Conservation (phyloP, 106 monocot species). For the Allium fistulosum region DNA sequence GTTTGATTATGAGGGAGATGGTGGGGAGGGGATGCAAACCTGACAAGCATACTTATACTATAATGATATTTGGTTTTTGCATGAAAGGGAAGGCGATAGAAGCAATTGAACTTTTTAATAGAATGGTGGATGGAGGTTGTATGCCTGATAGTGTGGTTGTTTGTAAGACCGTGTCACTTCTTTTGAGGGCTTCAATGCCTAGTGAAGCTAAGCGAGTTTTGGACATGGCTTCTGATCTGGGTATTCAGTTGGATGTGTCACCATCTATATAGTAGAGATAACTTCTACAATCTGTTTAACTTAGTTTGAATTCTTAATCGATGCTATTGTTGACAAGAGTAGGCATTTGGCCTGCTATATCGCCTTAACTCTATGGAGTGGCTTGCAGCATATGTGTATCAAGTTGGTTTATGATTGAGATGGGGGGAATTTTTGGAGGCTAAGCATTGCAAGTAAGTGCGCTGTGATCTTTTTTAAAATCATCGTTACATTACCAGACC, state of each 20-base stretch:
- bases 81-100: constrained; percentile 74
- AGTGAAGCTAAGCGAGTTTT: constrained; percentile 39
- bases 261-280: background rate
- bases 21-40: constrained; percentile 39
- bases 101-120: constrained; percentile 52
- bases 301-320: no score
- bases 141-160: constrained; percentile 34
- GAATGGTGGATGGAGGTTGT: constrained; percentile 53
- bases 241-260: constrained; percentile 5
- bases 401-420: no score
- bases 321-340: no score
- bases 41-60: constrained; percentile 75
- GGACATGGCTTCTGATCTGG: constrained; percentile 13
- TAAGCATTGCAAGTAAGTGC: no score
- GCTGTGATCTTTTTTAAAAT: no score
- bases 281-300: no score
- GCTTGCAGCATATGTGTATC: no score
- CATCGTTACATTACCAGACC: no score
- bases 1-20: constrained; percentile 40
- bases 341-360: no score
- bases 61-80: constrained; percentile 80
- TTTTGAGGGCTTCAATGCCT: constrained; percentile 82
- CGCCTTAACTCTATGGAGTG: no score
- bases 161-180: constrained; percentile 42
- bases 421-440: no score